These are phyloP conservation scores for Alternaria viburni DNA, from an alignment of 2,329 filamentous ascomycete genomes.

Conservation along the genomic window DNA sequence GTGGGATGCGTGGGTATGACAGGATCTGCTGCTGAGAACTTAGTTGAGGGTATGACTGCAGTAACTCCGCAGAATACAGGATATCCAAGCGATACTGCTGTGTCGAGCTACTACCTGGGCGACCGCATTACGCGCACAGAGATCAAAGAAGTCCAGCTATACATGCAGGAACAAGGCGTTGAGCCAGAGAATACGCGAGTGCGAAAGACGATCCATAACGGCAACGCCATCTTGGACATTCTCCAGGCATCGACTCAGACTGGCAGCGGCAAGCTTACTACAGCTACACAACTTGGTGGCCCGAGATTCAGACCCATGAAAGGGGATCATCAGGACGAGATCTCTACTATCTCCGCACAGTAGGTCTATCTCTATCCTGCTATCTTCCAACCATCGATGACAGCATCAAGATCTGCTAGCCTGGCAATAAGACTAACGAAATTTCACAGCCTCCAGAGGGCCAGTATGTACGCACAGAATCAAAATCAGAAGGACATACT, in stretches of 20 bases:
- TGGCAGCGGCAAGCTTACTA: neutral
- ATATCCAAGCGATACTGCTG: neutral
- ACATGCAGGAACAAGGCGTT: rapidly evolving
- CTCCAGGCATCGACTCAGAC: neutral
- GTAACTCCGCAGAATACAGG: neutral
- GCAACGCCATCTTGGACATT: rapidly evolving
- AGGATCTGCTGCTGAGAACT: neutral
- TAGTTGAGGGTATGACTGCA: neutral
- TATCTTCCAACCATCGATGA: neutral
- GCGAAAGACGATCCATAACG: rapidly evolving
- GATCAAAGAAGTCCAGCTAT: rapidly evolving
- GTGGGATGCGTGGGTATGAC: neutral
- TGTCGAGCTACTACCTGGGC: neutral
- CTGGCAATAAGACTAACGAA: neutral
- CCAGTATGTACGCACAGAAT: neutral
- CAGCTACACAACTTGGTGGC: rapidly evolving
- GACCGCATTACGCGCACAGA: neutral
- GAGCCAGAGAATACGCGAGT: neutral
- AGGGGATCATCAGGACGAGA: neutral
- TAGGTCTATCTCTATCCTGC: too few relatives aligned
- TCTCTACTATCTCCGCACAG: neutral
- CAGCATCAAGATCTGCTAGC: rapidly evolving
- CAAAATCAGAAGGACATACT: rapidly evolving
- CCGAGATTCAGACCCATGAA: rapidly evolving
- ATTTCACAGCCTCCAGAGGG: neutral